These are phyloP conservation scores for Exsudoporus frostii DNA, from an alignment of 768 basidiomycete species.

Conservation along the genomic window DNA sequence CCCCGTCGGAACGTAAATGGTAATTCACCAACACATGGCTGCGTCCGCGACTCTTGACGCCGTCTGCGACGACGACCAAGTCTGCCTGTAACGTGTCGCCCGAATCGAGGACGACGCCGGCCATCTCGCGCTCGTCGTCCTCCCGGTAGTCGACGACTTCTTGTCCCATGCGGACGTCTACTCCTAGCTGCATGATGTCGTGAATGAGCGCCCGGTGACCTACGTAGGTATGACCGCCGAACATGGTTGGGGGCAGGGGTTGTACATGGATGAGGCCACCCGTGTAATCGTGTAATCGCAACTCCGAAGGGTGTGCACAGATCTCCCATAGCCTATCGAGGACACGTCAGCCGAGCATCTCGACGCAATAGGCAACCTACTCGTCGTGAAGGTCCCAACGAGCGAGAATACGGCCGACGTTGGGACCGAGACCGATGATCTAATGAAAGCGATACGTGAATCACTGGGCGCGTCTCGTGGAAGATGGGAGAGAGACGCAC, in stretches of 20 bases:
- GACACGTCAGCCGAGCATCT: neutral
- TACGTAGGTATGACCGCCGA: constrained; percentile 20
- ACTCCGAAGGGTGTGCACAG: constrained; percentile 7
- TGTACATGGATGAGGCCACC: constrained; percentile 24
- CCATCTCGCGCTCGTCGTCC: neutral
- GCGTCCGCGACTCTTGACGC: constrained; percentile 22
- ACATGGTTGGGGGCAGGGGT: constrained; percentile 8
- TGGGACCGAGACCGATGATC: constrained; percentile 23
- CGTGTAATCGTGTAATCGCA: constrained; percentile 17
- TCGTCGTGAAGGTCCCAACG: constrained; percentile 31
- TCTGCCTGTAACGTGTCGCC: constrained; percentile 20
- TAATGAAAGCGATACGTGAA: neutral
- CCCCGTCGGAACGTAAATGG: neutral
- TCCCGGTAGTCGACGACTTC: constrained; percentile 25
- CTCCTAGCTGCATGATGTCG: constrained; percentile 23
- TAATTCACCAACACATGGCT: constrained; percentile 20
- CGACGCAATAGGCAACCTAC: neutral
- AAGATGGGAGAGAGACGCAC: neutral
- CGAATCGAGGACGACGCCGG: constrained; percentile 16
- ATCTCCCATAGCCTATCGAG: constrained; percentile 18
- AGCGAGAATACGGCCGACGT: constrained; percentile 26
- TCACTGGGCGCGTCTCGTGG: neutral
- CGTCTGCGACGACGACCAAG: constrained; percentile 30
- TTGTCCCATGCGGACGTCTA: constrained; percentile 22
- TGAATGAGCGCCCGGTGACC: constrained; percentile 26